These are phyloP conservation scores for Nicotiana otophora DNA, from an alignment of 257 asterid species.

Conservation along the genomic window DNA sequence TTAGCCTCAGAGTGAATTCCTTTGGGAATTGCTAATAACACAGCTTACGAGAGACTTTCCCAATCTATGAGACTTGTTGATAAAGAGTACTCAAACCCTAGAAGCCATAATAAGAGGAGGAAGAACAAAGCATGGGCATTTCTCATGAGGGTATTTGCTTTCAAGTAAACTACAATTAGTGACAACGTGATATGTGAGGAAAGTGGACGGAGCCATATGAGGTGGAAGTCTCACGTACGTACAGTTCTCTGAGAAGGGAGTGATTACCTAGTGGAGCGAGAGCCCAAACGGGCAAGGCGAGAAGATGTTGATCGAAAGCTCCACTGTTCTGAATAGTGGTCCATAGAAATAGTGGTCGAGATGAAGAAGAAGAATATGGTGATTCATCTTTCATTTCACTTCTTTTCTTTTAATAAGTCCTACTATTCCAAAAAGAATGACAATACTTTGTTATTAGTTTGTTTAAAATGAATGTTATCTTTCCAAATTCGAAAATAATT, in stretches of 20 bases:
- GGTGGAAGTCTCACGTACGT: too few relatives aligned
- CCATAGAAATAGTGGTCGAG: too few relatives aligned
- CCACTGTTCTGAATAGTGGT: neutral
- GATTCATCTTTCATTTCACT: neutral
- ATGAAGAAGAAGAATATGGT: too few relatives aligned
- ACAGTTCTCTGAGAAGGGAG: too few relatives aligned
- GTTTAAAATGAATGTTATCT: too few relatives aligned
- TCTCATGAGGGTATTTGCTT: conserved; percentile 16
- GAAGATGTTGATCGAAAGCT: too few relatives aligned
- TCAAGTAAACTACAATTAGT: neutral
- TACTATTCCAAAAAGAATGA: too few relatives aligned
- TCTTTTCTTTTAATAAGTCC: neutral
- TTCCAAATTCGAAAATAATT: too few relatives aligned
- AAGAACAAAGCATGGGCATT: conserved; percentile 14
- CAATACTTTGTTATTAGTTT: too few relatives aligned
- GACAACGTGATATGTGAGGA: neutral
- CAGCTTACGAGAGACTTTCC: conserved; percentile 20
- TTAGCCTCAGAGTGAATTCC: conserved; percentile 16
- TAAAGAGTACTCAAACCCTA: neutral
- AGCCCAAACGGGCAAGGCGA: too few relatives aligned
- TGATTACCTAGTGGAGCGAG: too few relatives aligned
- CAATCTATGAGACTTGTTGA: conserved; percentile 21
- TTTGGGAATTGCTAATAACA: conserved; percentile 9
- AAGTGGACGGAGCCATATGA: neutral
- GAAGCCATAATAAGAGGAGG: neutral